Evolutionary conservation across 2,329 filamentous ascomycete genomes (phyloP), one percentile per base, ranked within the genome.

Genomic region (Pseudogymnoascus verrucosus): DNA sequence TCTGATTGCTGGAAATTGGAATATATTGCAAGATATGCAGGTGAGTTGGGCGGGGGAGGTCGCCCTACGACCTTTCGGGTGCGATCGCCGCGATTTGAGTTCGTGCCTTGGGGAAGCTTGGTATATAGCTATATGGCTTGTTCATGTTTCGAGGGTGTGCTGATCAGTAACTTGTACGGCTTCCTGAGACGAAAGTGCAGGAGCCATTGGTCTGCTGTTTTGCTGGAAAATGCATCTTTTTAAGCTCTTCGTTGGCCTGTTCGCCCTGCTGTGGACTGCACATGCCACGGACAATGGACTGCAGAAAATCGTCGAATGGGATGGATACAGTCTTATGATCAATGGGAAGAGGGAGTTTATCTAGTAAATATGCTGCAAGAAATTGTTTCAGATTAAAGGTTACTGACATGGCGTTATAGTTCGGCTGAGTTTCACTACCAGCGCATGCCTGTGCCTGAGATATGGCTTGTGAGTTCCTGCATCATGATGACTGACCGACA

Each of bases 401-500:
- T 34, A 4, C 51, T 62, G 62, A 65, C 61, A n/a, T 61, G 28
- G 51, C 21, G 47, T 62, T 57, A 44, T 60, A 70, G 69, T 64
- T 65, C 71, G 64, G 67, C 64, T 23, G 81, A 84, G 66, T 83
- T 84, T 44, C 81, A 83, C 66, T 83, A 83, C 63, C 76, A 78
- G 66, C 76, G 81, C 2, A 75, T 84, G 36, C 82, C 81, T 0
- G 79, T 83, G 0, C 81, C 81, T 0, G 81, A 82, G 61, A 67
- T 84, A 26, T 84, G 82, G 79, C 69, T 73, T 21, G 72, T 76
- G 64, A 59, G 70, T 70, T 21, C 3, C 31, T 31, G 14, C 14
- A 5, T 37, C 23, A 57, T 14, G 28, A 34, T 14, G n/a, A 1
- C 5, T 3, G 2, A 21, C 28, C 12, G 11, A 11, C 21, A 34